Base-by-base conservation (phyloP, 2,329 filamentous ascomycete species). In the Epichloe sp. region DNA sequence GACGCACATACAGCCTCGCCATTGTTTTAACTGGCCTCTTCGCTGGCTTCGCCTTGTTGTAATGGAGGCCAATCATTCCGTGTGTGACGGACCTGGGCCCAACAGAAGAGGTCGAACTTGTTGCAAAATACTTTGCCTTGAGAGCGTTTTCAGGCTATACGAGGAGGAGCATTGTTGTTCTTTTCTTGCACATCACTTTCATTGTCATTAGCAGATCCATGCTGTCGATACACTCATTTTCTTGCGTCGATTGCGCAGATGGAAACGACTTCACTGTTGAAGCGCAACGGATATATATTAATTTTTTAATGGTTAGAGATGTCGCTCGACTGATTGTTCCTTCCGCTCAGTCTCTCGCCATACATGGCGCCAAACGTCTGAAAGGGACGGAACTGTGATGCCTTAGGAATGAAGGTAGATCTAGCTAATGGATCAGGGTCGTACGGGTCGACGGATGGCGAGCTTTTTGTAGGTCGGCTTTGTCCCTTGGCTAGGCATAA, bases 21-120 rank as follows among this genome's bases (percentile, higher is more conserved):
- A 52, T 71, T 8, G 60, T 73, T 11, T 50, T 71, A 34, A 65
- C 63, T 15, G 62, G 65, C 53, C 57, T 73, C 53, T 67, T 70
- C 54, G 61, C 65, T 45, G 68, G 68, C 14, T 70, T 72, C 53
- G 69, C 69, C 37, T 59, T 71, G 59, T 58, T 73, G 52, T 70
- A 58, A 38, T 23, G 15, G 23, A 43, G 46, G 46, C 6, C 10
- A 3, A 23, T 21, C 11, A n/a, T 14, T 31, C 42, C 8, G 14
- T 8, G 38, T 19, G 17, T 40, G 35, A 21, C 34, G 31, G 34
- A 41, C 26, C 11, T 40, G 26, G 8, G 26, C 8, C 26, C 26
- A 31, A 3, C 26, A 31, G 7, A 31, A 31, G 26, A 31, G 26
- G 8, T 31, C 7, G 8, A 31, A 31, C 37, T 45, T 44, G 50